phyloP scores from a whole-genome alignment of 805 yeast genomes.

The Starmerella cellae region DNA sequence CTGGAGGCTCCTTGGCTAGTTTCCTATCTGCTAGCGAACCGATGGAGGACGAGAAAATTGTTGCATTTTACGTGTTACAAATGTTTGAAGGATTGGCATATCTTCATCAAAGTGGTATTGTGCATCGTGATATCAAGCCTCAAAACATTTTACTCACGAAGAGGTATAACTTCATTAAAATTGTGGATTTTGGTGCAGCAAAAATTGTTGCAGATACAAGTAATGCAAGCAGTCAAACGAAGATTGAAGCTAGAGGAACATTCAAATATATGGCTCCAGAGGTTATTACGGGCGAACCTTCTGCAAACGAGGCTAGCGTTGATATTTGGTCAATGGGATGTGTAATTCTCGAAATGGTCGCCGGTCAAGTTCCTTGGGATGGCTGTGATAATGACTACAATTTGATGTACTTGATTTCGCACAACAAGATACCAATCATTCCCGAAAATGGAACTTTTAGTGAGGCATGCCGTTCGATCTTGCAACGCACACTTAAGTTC shows the following conservation, averaged over 20 bases:
- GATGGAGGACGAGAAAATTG: slow-evolving; percentile 70
- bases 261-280: slow-evolving; percentile 99
- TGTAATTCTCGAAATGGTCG: slow-evolving; percentile 89
- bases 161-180: slow-evolving; percentile 72
- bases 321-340: slow-evolving; percentile 98
- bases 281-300: slow-evolving; percentile 63
- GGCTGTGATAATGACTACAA: slow-evolving; percentile 96
- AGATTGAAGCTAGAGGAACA: slow-evolving; percentile 58
- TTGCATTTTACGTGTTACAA: slow-evolving; percentile 79
- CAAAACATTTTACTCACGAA: slow-evolving; percentile 83
- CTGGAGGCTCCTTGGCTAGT: slow-evolving; percentile 82
- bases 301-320: slow-evolving; percentile 39
- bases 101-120: slow-evolving; percentile 84
- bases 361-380: slow-evolving; percentile 95
- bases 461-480: slow-evolving; percentile 54
- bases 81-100: slow-evolving; percentile 92
- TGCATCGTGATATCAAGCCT: slow-evolving; percentile 95
- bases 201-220: slow-evolving; percentile 45
- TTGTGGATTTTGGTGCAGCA: slow-evolving; percentile 97
- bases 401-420: slow-evolving; percentile 94
- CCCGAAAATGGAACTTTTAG: slow-evolving; percentile 72
- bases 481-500: slow-evolving; percentile 63
- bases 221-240: slow-evolving; percentile 23
- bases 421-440: slow-evolving; percentile 78
- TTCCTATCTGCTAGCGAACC: slow-evolving; percentile 31